Base-by-base conservation (phyloP, 768 basidiomycete species). In the Mycena galopus region DNA sequence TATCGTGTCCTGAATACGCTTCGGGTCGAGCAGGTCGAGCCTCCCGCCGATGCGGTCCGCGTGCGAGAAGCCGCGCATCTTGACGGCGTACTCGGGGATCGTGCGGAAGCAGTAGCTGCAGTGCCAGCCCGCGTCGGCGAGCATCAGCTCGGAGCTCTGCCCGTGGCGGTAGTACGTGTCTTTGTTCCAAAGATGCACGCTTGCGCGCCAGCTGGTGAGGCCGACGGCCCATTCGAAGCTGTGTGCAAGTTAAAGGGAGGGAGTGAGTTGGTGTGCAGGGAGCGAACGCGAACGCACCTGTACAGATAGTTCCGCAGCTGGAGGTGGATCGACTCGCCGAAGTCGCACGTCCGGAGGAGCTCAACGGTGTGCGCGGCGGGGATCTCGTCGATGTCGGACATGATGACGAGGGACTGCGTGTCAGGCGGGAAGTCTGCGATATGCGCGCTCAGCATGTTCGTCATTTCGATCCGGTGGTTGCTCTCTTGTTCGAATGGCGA, bases 81-180 rank as follows among this genome's bases (percentile, higher is more conserved):
- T 91, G 76, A 86, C 82, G 30, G 85, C 80, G 73, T 89, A 91
- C 77, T 92, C 90, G 10, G 84, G 79, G 59, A 92, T 82, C 16
- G 87, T 86, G 53, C 87, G 83, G 85, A 91, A 92, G 80, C 91
- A 92, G 81, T 88, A 92, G 67, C 88, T 89, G 81, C 90, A 91
- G 75, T 92, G 90, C 90, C 90, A 92, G 1, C 90, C 91, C n/a
- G 89, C 82, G 77, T 92, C 90, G 25, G 89, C 88, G 39, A 92
- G 86, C 11, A 88, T 80, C 42, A 79, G 77, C 59, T 89, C 84
- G 11, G 82, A 82, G 63, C 84, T 83, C 77, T 87, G 85, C 23
- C 86, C 86, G 76, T 89, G 89, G 32, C 84, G 83, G 76, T 90
- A 90, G 67, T 78, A 84, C 61, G 78, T 83, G 33, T 78, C 75